Conservation (phyloP, 371 early-diverging fungal species). For the Lichtheimia corymbifera region DNA sequence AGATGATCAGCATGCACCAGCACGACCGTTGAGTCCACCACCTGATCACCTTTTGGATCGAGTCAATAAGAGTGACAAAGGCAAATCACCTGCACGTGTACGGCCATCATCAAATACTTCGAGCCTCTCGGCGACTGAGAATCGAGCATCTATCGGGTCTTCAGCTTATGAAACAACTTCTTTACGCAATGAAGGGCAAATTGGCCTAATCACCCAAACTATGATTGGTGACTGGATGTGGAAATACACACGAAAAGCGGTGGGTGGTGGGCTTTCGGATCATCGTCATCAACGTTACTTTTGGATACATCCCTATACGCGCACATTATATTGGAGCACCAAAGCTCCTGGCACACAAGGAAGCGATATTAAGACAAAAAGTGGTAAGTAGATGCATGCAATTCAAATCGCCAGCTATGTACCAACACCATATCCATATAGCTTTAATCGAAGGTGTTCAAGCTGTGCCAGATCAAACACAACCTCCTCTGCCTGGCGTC, state of each 20-base stretch:
- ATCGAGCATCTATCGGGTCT: slow-evolving; percentile 11
- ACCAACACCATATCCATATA: slow-evolving; percentile 21
- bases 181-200: slow-evolving; percentile 33
- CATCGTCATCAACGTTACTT: slow-evolving; percentile 70
- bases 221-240: slow-evolving; percentile 77
- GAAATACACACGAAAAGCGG: slow-evolving; percentile 68
- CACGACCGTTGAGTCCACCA: slow-evolving; percentile 22
- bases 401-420: background rate
- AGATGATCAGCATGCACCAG: slow-evolving; percentile 11
- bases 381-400: slow-evolving; percentile 32
- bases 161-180: slow-evolving; percentile 11
- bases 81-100: slow-evolving; percentile 13
- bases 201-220: slow-evolving; percentile 72
- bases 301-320: slow-evolving; percentile 83
- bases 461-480: slow-evolving; percentile 34
- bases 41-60: slow-evolving; percentile 25
- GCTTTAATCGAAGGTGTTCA: slow-evolving; percentile 63
- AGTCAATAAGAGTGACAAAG: slow-evolving; percentile 14
- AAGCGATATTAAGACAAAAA: slow-evolving; percentile 55
- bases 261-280: slow-evolving; percentile 56
- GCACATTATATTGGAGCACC: slow-evolving; percentile 73
- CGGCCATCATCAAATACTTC: slow-evolving; percentile 8
- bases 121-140: slow-evolving; percentile 14
- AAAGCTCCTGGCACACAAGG: slow-evolving; percentile 60
- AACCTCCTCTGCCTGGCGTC: slow-evolving; percentile 35